Base-by-base conservation (phyloP, 495 filamentous ascomycete species). In the Podospora comata region DNA sequence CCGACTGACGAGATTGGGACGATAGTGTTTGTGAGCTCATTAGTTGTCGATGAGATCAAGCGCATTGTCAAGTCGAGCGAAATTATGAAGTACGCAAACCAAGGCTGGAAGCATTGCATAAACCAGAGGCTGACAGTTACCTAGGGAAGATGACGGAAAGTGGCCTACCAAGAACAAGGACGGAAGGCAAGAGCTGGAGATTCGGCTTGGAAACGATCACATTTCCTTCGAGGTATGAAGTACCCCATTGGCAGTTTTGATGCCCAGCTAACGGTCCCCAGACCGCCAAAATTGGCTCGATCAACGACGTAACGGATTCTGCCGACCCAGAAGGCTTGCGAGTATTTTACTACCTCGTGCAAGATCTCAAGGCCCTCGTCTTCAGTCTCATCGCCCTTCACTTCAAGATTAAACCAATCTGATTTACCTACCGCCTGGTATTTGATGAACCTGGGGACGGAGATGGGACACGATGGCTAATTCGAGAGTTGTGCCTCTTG, bases 111-210 rank as follows among this genome's bases (percentile, higher is more conserved):
- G 9, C 26, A 57, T n/a, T 3, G 11, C 16, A 9, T 48, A 16
- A 16, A 11, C 13, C 27, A 16, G 48, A 26, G n/a, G 69, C 76
- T 84, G 68, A 84, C 62, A 34, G 54, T 16, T 20, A 19, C 32
- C 68, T 72, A 97, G 93, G 85, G 96, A 99, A 87, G 95, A 98
- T 75, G 96, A 99, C 74, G 89, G 88, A n/a, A 97, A 97, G 79
- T 99, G 96, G 96, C 96, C 96, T 1, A 92, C 94, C 79, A 99
- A 98, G 86, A 98, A 98, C 81, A 98, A 97, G 82, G 96, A 99
- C 76, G 96, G 96, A 56, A 88, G 94, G 64, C 96, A 98, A 74
- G 96, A 99, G 80, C 85, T 99, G 62, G 96, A 99, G 77, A 98
- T 99, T 65, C 86, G 93, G 20, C 72, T 99, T 39, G 96, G 95